Evolutionary conservation across 176 grass and related monocot genomes (phyloP).

Genomic region (Zoysia japonica): DNA sequence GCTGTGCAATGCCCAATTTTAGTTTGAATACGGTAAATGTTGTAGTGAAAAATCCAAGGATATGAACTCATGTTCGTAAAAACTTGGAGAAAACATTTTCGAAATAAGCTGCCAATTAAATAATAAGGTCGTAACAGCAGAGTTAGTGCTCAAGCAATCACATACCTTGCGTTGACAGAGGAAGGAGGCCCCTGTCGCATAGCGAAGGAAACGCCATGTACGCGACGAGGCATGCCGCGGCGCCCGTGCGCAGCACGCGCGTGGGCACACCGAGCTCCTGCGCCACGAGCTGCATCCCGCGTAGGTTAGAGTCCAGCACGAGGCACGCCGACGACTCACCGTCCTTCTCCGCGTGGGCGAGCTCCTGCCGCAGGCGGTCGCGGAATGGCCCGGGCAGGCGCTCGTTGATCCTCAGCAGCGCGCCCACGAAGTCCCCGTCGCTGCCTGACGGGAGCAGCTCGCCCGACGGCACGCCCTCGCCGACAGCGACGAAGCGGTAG

Average conservation of each 20-base stretch:
- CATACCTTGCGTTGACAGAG: not conserved
- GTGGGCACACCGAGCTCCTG: slow-evolving; percentile 21
- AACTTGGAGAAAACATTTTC: not conserved
- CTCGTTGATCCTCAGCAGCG: slow-evolving; percentile 8
- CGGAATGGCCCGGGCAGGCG: slow-evolving; percentile 11
- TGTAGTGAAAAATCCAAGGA: not conserved
- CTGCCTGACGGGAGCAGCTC: slow-evolving; percentile 6
- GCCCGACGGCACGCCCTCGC: not conserved
- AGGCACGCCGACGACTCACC: not conserved
- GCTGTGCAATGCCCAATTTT: no score
- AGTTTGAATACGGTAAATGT: no score
- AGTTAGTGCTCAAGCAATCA: not conserved
- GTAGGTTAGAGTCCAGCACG: slow-evolving; percentile 24
- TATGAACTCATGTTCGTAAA: not conserved
- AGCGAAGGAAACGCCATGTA: slow-evolving; percentile 27
- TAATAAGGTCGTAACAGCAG: not conserved
- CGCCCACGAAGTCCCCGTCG: not conserved
- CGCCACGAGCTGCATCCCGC: slow-evolving; percentile 6
- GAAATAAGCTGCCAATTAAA: not conserved
- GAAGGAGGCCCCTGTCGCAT: slow-evolving; percentile 11
- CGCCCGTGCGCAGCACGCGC: slow-evolving; percentile 13
- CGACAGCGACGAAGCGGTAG: slow-evolving; percentile 23
- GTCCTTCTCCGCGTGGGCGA: not conserved
- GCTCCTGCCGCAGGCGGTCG: not conserved
- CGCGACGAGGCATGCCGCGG: slow-evolving; percentile 11